phyloP scores from a whole-genome alignment of 2,329 filamentous ascomycete genomes.

The Colletotrichum shisoi region DNA sequence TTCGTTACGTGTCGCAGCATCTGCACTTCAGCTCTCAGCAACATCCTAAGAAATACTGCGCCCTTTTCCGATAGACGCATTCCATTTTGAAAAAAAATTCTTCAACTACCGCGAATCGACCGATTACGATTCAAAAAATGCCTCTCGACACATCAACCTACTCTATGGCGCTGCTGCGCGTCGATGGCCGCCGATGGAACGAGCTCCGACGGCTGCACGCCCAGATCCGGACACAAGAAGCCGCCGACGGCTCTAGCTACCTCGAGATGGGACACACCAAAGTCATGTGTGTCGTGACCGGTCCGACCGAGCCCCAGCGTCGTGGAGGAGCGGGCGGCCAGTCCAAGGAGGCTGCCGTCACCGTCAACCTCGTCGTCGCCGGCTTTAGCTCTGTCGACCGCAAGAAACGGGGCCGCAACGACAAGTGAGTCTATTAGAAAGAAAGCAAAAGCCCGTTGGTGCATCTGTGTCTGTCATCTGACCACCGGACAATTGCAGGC shows the following conservation, averaged over 20 bases:
- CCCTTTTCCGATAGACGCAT: too few species aligned
- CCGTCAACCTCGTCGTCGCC: conserved; percentile 83
- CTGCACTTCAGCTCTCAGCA: neutral
- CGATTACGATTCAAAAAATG: conserved; percentile 61
- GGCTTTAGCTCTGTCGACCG: conserved; percentile 89
- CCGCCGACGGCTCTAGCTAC: conserved; percentile 91
- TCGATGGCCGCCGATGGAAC: conserved; percentile 93
- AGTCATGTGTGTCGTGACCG: conserved; percentile 89
- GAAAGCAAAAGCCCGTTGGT: neutral
- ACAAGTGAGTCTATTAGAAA: conserved; percentile 68
- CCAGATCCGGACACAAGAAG: conserved; percentile 89
- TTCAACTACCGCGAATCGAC: neutral
- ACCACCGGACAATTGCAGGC: conserved; percentile 57
- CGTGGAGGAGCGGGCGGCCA: conserved; percentile 45
- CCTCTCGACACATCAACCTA: conserved; percentile 95
- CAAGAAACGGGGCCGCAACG: conserved; percentile 75
- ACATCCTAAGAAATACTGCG: neutral
- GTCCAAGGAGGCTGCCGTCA: conserved; percentile 69
- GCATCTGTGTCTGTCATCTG: neutral
- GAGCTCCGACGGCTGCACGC: conserved; percentile 88
- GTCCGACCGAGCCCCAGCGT: conserved; percentile 73
- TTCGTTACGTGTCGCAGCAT: neutral
- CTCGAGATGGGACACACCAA: conserved; percentile 98
- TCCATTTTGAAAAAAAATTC: neutral
- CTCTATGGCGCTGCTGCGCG: conserved; percentile 81